Evolutionary conservation across 2,329 filamentous ascomycete species (phyloP), one percentile per base, ranked within the genome.

Genomic region (Trichoderma gracile): DNA sequence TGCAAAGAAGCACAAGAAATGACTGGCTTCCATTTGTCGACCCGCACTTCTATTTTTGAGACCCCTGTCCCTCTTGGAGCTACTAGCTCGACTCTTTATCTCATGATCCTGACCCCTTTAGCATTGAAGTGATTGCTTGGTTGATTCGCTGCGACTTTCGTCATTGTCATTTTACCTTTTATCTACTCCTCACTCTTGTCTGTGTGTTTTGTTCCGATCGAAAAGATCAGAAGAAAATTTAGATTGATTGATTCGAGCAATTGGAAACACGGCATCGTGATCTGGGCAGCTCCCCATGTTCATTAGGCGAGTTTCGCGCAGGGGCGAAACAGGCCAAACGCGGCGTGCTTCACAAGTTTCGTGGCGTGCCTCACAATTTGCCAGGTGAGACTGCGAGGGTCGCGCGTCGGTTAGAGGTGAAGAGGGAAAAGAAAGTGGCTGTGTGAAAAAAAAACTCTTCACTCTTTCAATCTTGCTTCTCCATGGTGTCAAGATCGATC

Each of bases 331-430:
- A 21, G 56, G 63, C 56, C 63, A 65, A 60, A 65, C 63, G n/a
- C 56, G 14, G 49, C 49, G 49, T 52, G 49, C 49, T 52, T 52
- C 49, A 52, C 25, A 54, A 54, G 12, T 38, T 38, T 23, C 19
- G 21, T 19, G 21, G 25, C 45, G 47, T 65, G 63, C 61, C 50
- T 63, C 61, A 63, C 45, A 47, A 63, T 56, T 25, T 30, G 19
- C 38, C 49, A 21, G n/a, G 42, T 55, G 64, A 62, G 64, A 63
- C 64, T 66, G 52, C 60, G 27, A n/a, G 47, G 60, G 53, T 54
- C 56, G 49, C 58, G 58, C 58, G 25, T 62, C 47, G 45, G 58
- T 62, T 27, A 43, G 47, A 61, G 38, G 25, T 17, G 15, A 27
- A 14, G 14, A 43, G 19, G 43, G 9, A 52, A 15, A n/a, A 42